Conservation (phyloP, 306 rosid species). For the Senna tora region DNA sequence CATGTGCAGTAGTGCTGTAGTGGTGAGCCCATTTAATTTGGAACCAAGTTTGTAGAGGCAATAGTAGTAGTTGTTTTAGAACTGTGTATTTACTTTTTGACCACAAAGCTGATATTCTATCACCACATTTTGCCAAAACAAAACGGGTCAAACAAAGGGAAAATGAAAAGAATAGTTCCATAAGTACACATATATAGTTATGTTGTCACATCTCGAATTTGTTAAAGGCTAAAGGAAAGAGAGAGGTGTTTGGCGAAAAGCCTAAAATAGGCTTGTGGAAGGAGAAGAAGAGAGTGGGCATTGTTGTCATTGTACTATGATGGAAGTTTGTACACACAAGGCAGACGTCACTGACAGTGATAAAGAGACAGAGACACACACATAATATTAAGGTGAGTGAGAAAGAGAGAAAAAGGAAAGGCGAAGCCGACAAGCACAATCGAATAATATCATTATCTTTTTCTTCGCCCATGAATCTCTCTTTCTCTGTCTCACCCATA, state of each 20-base stretch:
- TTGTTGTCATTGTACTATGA: conserved; percentile 32
- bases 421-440: conserved; percentile 54
- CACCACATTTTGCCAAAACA: conserved; percentile 5
- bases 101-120: conserved; percentile 21
- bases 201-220: conserved; percentile 45
- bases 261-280: conserved; percentile 32
- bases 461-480: conserved; percentile 40
- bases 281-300: conserved; percentile 32
- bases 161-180: conserved; percentile 6
- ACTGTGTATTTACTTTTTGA: conserved; percentile 38
- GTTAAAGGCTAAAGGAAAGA: conserved; percentile 22
- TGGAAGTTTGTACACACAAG: conserved; percentile 20
- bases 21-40: conserved; percentile 18
- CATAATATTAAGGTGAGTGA: conserved; percentile 18
- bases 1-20: too few relatives aligned
- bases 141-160: conserved; percentile 1
- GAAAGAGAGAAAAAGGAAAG: conserved; percentile 17
- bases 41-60: conserved; percentile 16
- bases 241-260: too few relatives aligned
- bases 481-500: conserved; percentile 18
- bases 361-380: background rate
- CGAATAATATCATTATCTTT: conserved; percentile 54
- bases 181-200: background rate
- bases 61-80: conserved; percentile 22
- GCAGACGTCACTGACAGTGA: background rate